A percentile compares a stretch with the other conserved stretches of the same genome.
Evolutionary conservation across 192 early-diverging fungal species (phyloP).

Genomic region (Geranomyces variabilis): DNA sequence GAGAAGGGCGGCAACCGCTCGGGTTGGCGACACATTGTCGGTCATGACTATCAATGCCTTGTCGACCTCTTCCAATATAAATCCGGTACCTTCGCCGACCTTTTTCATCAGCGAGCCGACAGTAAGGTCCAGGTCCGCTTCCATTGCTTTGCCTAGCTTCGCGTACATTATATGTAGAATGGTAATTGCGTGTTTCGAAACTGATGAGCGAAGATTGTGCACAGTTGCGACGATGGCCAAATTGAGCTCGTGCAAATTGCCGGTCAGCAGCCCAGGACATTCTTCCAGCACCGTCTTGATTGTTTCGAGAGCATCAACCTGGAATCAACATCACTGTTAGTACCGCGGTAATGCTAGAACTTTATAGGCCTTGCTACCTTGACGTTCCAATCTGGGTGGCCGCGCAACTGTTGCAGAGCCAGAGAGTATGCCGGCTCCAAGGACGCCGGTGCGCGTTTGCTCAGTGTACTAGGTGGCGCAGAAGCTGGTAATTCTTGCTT

Average conservation of each 20-base stretch:
- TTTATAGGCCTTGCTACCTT: slow-evolving; percentile 1
- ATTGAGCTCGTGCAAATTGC: slow-evolving; percentile 29
- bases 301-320: slow-evolving; percentile 9
- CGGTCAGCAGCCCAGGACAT: not conserved
- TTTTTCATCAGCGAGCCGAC: slow-evolving; percentile 39
- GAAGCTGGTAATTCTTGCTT: not conserved
- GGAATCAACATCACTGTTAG: too few relatives aligned
- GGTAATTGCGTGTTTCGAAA: slow-evolving; percentile 36
- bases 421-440: slow-evolving; percentile 7
- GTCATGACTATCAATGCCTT: slow-evolving; percentile 27
- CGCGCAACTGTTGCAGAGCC: slow-evolving; percentile 24
- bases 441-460: not conserved
- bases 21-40: slow-evolving; percentile 8
- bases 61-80: slow-evolving; percentile 40
- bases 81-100: slow-evolving; percentile 38
- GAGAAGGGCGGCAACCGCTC: slow-evolving; percentile 28
- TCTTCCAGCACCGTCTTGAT: slow-evolving; percentile 10
- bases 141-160: slow-evolving; percentile 33
- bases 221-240: slow-evolving; percentile 28
- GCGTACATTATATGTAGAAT: slow-evolving; percentile 22
- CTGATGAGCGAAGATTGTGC: slow-evolving; percentile 40
- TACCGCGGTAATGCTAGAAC: not conserved
- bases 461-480: not conserved
- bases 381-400: slow-evolving; percentile 23
- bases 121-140: slow-evolving; percentile 34